Evolutionary conservation across 352 stramenopile genomes (phyloP).

Genomic region (Phytophthora meadii): DNA sequence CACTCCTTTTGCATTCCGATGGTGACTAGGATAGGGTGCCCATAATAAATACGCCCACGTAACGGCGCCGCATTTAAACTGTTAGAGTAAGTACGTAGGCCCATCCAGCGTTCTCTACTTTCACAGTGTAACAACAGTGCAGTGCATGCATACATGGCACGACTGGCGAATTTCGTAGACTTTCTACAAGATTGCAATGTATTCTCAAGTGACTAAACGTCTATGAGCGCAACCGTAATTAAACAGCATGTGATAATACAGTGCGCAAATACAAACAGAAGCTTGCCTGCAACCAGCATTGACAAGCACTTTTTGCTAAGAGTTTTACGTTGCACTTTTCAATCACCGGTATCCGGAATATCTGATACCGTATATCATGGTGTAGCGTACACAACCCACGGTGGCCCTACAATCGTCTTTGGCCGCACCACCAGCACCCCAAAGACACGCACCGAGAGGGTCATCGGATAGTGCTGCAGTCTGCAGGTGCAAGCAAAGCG

Average conservation of each 20-base stretch:
- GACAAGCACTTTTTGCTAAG: no score
- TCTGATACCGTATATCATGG: constrained; percentile 9
- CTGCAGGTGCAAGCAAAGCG: constrained; percentile 6
- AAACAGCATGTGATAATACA: not conserved
- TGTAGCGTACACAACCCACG: constrained; percentile 11
- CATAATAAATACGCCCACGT: constrained; percentile 25
- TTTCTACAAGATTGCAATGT: not conserved
- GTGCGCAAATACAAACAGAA: no score
- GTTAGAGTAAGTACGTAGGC: not conserved
- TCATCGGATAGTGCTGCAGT: constrained; percentile 9
- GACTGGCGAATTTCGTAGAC: constrained; percentile 16
- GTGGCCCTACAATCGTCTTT: constrained; percentile 23
- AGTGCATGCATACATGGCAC: not conserved
- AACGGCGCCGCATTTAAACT: constrained; percentile 20
- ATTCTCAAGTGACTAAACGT: no score
- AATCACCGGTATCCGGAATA: not conserved
- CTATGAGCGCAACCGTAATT: not conserved
- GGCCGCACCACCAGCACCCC: constrained; percentile 30
- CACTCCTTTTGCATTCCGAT: not conserved
- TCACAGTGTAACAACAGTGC: no score
- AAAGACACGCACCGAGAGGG: constrained; percentile 24
- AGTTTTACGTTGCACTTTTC: no score
- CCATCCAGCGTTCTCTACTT: no score
- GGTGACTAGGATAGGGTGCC: constrained; percentile 4
- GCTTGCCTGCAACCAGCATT: no score